These are phyloP conservation scores for Naegleria fowleri DNA, from an alignment of 208 protist species.

Conservation along the genomic window DNA sequence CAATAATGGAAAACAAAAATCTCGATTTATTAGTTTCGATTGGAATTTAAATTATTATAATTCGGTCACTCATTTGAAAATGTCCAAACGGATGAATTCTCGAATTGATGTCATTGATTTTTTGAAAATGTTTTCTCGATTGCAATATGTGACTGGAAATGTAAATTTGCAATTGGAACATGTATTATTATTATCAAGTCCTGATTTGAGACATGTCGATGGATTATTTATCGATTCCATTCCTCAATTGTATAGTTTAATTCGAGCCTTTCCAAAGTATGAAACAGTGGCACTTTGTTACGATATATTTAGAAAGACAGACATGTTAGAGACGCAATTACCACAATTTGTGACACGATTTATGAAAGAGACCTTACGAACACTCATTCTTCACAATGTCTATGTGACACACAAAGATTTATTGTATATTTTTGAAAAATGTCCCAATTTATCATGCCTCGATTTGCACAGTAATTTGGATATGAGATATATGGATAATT, in stretches of 20 bases:
- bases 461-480: background rate
- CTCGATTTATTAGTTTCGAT: background rate
- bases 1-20: background rate
- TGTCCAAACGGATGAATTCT: background rate
- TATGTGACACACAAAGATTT: background rate
- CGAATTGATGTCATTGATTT: background rate
- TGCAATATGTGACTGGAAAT: background rate
- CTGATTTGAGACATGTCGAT: background rate
- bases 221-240: background rate
- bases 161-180: background rate
- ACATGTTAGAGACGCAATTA: background rate
- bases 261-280: background rate
- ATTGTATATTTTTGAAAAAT: background rate
- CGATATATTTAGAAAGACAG: background rate
- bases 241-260: background rate
- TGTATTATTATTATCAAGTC: background rate
- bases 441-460: background rate
- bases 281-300: background rate
- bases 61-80: background rate
- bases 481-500: background rate
- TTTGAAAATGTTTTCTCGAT: background rate
- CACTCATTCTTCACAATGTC: background rate
- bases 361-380: background rate
- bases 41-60: background rate
- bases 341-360: background rate